phyloP scores from a whole-genome alignment of 352 stramenopile genomes.

The Globisporangium paroecandrum region DNA sequence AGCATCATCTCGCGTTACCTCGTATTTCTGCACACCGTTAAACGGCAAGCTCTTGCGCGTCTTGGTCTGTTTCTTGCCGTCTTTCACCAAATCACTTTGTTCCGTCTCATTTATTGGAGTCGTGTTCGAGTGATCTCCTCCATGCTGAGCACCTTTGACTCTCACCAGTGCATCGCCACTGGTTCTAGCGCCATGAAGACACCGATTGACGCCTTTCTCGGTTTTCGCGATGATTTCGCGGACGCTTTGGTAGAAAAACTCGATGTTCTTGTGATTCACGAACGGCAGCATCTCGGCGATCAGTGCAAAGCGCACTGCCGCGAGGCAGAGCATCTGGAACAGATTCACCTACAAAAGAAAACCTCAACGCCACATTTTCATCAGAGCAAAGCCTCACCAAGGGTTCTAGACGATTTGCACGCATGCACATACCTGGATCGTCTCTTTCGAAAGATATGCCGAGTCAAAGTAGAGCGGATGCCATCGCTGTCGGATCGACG shows the following conservation, averaged over 20 bases:
- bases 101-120: not conserved
- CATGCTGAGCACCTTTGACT: not conserved
- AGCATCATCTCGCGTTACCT: not conserved
- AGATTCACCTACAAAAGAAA: slow-evolving; percentile 37
- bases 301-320: slow-evolving; percentile 46
- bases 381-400: not conserved
- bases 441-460: slow-evolving; percentile 30
- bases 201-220: slow-evolving; percentile 40
- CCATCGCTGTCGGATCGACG: slow-evolving; percentile 63
- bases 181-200: slow-evolving; percentile 16
- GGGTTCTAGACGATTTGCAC: not conserved
- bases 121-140: not conserved
- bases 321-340: slow-evolving; percentile 53
- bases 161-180: not conserved
- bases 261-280: slow-evolving; percentile 29
- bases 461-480: slow-evolving; percentile 65
- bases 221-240: slow-evolving; percentile 42
- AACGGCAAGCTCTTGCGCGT: slow-evolving; percentile 3
- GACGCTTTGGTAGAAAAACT: slow-evolving; percentile 40
- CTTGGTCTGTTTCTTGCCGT: slow-evolving; percentile 7
- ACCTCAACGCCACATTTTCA: not conserved
- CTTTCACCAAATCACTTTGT: slow-evolving; percentile 3
- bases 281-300: slow-evolving; percentile 58
- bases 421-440: slow-evolving; percentile 29
- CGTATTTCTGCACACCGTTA: slow-evolving; percentile 6